A percentile compares a stretch with the other conserved stretches of the same genome.
These are phyloP conservation scores for Typha latifolia DNA, from an alignment of 176 grass and related monocot genomes.

Conservation along the genomic window DNA sequence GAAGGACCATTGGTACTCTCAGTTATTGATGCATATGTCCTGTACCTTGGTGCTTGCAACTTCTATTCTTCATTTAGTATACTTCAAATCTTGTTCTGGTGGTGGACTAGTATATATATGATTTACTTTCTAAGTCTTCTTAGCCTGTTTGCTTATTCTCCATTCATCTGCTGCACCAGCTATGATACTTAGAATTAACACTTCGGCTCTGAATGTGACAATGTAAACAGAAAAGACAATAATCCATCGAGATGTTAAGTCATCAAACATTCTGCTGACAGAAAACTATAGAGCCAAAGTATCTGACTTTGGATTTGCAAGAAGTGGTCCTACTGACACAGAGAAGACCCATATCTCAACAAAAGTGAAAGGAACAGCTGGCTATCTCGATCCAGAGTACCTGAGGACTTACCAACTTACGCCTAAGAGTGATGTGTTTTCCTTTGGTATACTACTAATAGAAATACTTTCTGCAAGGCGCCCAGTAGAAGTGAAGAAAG, in stretches of 20 bases:
- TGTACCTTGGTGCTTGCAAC: no score
- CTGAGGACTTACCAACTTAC: slow-evolving; percentile 87
- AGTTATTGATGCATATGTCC: no score
- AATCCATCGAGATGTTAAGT: slow-evolving; percentile 99
- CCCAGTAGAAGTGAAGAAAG: slow-evolving; percentile 76
- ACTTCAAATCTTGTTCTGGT: no score
- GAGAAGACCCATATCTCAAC: slow-evolving; percentile 97
- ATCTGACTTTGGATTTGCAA: slow-evolving; percentile 90
- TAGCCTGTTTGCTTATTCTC: slow-evolving; percentile 1
- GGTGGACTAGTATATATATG: no score
- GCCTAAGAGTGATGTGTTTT: slow-evolving; percentile 97
- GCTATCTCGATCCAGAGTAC: slow-evolving; percentile 95
- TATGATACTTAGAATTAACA: slow-evolving; percentile 1
- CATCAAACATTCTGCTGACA: slow-evolving; percentile 94
- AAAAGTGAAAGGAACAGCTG: slow-evolving; percentile 96
- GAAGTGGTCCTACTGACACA: slow-evolving; percentile 68
- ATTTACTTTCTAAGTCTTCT: no score
- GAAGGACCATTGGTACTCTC: no score
- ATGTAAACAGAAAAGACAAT: slow-evolving; percentile 84
- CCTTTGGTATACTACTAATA: slow-evolving; percentile 90
- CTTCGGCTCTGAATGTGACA: slow-evolving; percentile 9
- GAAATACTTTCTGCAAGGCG: slow-evolving; percentile 86
- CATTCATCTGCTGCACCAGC: no score
- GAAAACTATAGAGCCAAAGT: slow-evolving; percentile 91
- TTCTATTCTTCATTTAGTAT: no score